These are phyloP conservation scores for Talaromyces stipitatus DNA, from an alignment of 495 filamentous ascomycete genomes.

Conservation along the genomic window DNA sequence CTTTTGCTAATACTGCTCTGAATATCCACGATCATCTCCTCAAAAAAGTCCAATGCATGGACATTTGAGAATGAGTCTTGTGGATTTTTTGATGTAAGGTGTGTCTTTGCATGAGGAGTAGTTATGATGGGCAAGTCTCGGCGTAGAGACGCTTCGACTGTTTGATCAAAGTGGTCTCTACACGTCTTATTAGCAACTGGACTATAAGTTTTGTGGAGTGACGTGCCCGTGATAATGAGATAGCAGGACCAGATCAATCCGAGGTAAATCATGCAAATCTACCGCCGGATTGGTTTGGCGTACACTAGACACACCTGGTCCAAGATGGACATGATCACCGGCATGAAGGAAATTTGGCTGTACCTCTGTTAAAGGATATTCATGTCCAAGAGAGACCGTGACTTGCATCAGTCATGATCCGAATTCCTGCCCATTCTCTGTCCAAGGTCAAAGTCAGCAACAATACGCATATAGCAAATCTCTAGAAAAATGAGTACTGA, in stretches of 20 bases:
- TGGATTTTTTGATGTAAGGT: slow-evolving; percentile 30
- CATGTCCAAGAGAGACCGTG: background rate
- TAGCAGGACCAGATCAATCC: slow-evolving; percentile 52
- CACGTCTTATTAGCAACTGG: background rate
- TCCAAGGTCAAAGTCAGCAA: background rate
- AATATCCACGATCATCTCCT: slow-evolving; percentile 46
- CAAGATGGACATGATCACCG: slow-evolving; percentile 61
- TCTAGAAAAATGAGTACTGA: slow-evolving; percentile 10
- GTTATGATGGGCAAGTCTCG: slow-evolving; percentile 57
- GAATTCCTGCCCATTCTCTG: slow-evolving; percentile 52
- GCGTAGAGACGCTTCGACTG: slow-evolving; percentile 50
- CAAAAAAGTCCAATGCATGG: slow-evolving; percentile 47
- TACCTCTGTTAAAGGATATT: background rate
- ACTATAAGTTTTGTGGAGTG: background rate
- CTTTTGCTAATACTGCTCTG: slow-evolving; percentile 6
- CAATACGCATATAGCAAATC: background rate
- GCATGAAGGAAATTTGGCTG: slow-evolving; percentile 63
- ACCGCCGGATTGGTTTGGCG: slow-evolving; percentile 52
- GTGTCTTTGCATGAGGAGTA: slow-evolving; percentile 52
- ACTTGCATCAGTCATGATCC: slow-evolving; percentile 54
- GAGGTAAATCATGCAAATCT: slow-evolving; percentile 53
- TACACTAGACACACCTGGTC: slow-evolving; percentile 48
- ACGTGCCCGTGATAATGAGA: slow-evolving; percentile 56
- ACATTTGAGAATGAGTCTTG: slow-evolving; percentile 48
- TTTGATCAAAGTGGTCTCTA: slow-evolving; percentile 56